These are phyloP conservation scores for Canna indica DNA, from an alignment of 176 grass and related monocot genomes.

Conservation along the genomic window DNA sequence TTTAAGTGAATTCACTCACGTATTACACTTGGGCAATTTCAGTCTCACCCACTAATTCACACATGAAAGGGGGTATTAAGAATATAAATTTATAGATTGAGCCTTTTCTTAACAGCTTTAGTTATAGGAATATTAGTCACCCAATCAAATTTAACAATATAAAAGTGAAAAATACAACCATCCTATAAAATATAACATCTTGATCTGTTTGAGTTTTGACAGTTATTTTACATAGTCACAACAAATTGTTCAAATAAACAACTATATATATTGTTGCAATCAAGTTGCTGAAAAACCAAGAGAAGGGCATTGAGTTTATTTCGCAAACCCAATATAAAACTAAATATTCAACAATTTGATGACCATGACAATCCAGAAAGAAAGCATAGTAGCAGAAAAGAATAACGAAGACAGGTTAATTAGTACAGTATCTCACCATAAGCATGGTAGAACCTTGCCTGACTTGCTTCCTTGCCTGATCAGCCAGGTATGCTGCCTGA, in stretches of 20 bases:
- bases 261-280: not conserved
- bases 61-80: too few relatives aligned
- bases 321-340: not conserved
- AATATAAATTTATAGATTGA: too few relatives aligned
- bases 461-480: constrained; percentile 42
- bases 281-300: not conserved
- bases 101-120: too few relatives aligned
- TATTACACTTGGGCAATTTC: too few relatives aligned
- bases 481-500: constrained; percentile 75
- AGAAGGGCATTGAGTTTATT: not conserved
- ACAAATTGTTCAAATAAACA: not conserved
- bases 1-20: too few relatives aligned
- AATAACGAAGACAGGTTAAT: not conserved
- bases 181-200: too few relatives aligned
- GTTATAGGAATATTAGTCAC: too few relatives aligned
- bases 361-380: not conserved
- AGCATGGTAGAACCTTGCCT: constrained; percentile 48
- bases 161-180: too few relatives aligned
- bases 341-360: not conserved
- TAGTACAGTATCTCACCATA: constrained; percentile 37
- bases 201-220: not conserved
- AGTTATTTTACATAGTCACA: not conserved
- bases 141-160: too few relatives aligned
- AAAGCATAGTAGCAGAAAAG: not conserved
- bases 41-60: too few relatives aligned